Base-by-base conservation (phyloP, 108 stramenopile genomes). In the Cafeteria roenbergensis region DNA sequence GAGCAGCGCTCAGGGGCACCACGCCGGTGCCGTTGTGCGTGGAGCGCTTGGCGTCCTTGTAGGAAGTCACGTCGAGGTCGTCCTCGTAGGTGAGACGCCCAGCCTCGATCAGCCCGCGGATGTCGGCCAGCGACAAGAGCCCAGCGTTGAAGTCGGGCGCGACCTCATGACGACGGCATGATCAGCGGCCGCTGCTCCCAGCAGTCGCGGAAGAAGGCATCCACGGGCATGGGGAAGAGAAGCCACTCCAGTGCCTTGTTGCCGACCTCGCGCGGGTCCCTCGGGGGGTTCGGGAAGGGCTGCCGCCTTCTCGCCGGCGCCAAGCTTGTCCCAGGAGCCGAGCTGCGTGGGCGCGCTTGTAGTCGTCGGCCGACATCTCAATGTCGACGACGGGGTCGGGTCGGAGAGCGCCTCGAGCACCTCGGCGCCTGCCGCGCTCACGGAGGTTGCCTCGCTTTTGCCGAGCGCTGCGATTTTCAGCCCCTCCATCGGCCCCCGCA, bases 21-120 rank as follows among this genome's bases (percentile, higher is more conserved):
- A 78, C 66, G 22, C 21, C 51, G 83, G 34, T 75, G 78, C 67
- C 67, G 25, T 82, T 84, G 38, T 85, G 74, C 28, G 89, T 90
- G 76, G 84, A 70, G 9, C 85, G 79, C 35, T 67, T 66, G 53
- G 75, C 78, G 60, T 82, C 74, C 26, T 82, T 74, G 73, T 90
- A 95, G 51, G 73, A 75, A 20, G 95, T 94, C 14, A 97, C 86
- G 69, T 92, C 92, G 33, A 97, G 73, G 75, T 97, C 95, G 27
- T 69, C 71, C 25, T 83, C 90, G 73, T 89, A 95, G 33, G 80
- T 75, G 51, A 91, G 65, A 22, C 65, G 1, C 24, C 27, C 61
- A 27, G 8, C 22, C 26, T 38, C 17, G 20, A 82, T 76, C 74
- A 85, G 74, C 33, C 68, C 53, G 35, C 76, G 63, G 57, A 90